Conservation (phyloP, 78 protist species). For the Planoprotostelium fungivorum region DNA sequence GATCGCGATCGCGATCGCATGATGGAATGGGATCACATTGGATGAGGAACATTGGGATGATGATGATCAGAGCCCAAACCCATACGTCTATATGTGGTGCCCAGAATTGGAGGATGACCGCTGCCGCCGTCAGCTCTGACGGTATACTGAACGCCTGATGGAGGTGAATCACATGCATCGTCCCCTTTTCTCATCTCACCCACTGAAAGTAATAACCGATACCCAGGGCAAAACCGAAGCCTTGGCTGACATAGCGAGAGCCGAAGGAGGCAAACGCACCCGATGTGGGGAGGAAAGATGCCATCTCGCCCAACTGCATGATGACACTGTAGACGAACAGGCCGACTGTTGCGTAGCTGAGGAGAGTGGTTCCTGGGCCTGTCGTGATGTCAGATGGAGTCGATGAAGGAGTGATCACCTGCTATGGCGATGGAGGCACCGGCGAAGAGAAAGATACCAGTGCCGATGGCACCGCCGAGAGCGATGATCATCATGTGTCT, state of each 20-base stretch:
- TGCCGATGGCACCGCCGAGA: not conserved
- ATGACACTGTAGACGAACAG: not conserved
- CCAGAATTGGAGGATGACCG: not conserved
- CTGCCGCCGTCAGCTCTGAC: not conserved
- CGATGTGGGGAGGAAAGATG: not conserved
- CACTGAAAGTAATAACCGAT: not conserved
- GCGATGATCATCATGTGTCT: not conserved
- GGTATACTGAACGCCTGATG: not conserved
- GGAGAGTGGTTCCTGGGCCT: not conserved
- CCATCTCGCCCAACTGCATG: not conserved
- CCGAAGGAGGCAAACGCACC: not conserved
- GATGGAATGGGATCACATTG: not conserved
- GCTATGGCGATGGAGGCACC: not conserved
- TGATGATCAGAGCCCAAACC: not conserved
- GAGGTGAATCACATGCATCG: not conserved
- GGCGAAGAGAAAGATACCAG: not conserved
- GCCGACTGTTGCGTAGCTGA: not conserved
- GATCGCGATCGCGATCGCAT: not conserved
- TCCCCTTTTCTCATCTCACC: not conserved
- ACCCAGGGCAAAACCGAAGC: not conserved
- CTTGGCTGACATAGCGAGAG: not conserved
- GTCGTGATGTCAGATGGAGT: not conserved
- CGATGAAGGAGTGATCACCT: not conserved
- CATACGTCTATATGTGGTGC: not conserved
- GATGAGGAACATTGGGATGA: not conserved